Percentiles rank a stretch among this genome's conserved stretches.
Conservation (phyloP, 2,329 filamentous ascomycete species). For the Botrytis elliptica region DNA sequence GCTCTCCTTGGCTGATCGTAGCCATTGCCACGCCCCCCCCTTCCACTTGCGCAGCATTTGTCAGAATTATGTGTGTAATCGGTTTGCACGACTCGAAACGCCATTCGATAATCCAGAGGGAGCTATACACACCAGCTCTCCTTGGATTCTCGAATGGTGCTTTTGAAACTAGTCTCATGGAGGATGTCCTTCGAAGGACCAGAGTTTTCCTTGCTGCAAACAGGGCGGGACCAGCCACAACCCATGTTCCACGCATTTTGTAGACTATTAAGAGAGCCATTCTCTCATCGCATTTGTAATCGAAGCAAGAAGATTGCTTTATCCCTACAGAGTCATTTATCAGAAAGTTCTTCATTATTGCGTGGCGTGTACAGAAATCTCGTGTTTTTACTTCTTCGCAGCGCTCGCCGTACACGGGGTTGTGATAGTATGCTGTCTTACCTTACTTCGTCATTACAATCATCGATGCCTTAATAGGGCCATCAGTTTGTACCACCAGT, state of each 20-base stretch:
- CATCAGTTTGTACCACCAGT: background rate
- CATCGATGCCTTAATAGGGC: background rate
- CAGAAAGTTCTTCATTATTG: background rate
- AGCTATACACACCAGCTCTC: background rate
- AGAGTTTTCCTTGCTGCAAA: background rate
- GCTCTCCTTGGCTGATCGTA: slow-evolving; percentile 35
- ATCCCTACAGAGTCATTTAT: background rate
- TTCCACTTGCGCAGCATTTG: background rate
- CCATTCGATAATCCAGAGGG: background rate
- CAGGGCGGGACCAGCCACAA: background rate
- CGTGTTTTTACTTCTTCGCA: background rate
- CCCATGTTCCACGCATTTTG: background rate
- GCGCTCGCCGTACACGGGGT: background rate
- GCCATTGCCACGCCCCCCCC: slow-evolving; percentile 19
- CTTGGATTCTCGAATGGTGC: background rate
- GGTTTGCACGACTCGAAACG: background rate
- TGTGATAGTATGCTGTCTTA: background rate
- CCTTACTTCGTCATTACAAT: background rate
- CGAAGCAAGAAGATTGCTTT: background rate
- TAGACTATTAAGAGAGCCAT: background rate
- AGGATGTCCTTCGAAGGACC: background rate
- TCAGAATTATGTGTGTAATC: background rate
- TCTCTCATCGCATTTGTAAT: background rate
- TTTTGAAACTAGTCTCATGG: background rate
- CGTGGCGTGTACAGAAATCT: background rate